Evolutionary conservation across 2,329 filamentous ascomycete genomes (phyloP), one percentile per base, ranked within the genome.

Genomic region (Corinectria fuckeliana): DNA sequence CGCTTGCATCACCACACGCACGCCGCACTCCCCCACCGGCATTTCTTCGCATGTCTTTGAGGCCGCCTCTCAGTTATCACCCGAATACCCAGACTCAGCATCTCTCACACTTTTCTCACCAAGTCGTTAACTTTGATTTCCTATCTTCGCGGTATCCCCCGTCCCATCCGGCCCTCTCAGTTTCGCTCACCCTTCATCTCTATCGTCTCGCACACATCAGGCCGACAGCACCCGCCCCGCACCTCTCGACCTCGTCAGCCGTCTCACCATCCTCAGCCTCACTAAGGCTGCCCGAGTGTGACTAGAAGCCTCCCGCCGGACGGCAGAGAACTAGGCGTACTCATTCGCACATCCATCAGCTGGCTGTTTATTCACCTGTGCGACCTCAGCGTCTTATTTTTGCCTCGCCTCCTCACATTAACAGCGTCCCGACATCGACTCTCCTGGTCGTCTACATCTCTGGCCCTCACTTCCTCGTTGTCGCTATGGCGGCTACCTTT

Each of bases 401-500:
- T 48, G 49, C 56, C 63, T 60, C 41, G 60, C 54, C 63, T 60
- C 41, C 58, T 52, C 54, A 42, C 39, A 25, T 18, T 20, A 6
- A 25, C 44, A 32, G 28, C 28, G 41, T 26, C n/a, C 10, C 23
- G n/a, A 11, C 26, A 51, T 38, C 56, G 41, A 57, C 38, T 45
- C 23, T 38, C 51, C 39, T 47, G 48, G 39, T 60, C 58, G 56
- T 44, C 25, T 30, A 16, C 38, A 60, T 55, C 45, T 50, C 50
- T 49, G 28, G 23, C 47, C 47, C 50, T 41, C 57, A 58, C 66
- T 52, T 53, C 20, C 47, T 39, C 36, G 34, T 53, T 50, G 69
- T 71, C 63, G 68, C 58, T 58, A 83, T 83, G 81, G 81, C 81
- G 66, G 77, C 80, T 58, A 71, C 80, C 34, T 83, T 83, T 56